Evolutionary conservation across 2,329 filamentous ascomycete species (phyloP), one percentile per base, ranked within the genome.

Genomic region (Alternaria tenuissima): DNA sequence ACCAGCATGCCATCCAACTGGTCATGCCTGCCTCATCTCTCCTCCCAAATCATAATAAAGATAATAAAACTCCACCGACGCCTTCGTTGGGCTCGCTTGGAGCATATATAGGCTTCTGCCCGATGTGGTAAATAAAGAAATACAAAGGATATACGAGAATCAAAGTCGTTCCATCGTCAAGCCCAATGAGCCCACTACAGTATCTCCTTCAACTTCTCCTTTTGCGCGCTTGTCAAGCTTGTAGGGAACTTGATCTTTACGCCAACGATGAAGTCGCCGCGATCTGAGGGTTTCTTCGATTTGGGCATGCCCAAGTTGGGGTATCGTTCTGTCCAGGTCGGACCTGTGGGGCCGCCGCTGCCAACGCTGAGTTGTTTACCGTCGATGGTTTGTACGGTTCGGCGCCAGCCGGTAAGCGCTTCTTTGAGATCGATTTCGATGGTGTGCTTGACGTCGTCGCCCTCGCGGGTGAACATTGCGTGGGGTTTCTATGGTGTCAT

Each of bases 191-290:
- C 14, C 32, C 32, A 54, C 73, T 79, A 86, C 57, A 99, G 82
- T 71, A 97, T 91, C 71, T 94, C 90, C 80, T 86, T 91, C 66
- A 99, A 80, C 76, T 90, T 85, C 65, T 88, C 82, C 84, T 97
- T 98, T 81, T 98, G 94, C 5, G 86, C 82, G 7, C 85, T 58
- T 4, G 92, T 94, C 79, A 99, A 80, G 41, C 81, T 89, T 3
- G 88, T 89, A 0, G 95, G 95, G 82, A 97, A 98, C 76, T 92
- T 94, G 78, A 99, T 94, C 74, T 95, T 95, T 73, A 97, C 94
- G 61, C 89, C 91, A 61, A 99, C 86, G 59, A 98, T 82, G 67
- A 99, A 92, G 75, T 97, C 93, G 24, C 95, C 95, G 57, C 94
- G 87, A 71, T 93, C 87, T 60, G 83, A 88, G 0, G 92, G 92